Evolutionary conservation across 345 rosid species (phyloP).

Genomic region (Salix koriyanagi): DNA sequence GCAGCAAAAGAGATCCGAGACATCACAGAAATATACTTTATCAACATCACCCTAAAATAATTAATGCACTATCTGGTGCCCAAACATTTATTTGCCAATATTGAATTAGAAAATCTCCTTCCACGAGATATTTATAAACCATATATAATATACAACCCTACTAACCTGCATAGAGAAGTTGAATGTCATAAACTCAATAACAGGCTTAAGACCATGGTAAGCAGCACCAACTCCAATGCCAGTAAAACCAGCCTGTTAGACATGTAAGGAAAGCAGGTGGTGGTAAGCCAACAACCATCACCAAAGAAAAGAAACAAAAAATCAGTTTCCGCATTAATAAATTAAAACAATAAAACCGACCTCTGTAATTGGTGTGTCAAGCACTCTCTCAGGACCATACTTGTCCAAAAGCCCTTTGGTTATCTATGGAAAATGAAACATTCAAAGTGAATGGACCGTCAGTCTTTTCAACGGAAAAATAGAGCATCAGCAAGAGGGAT

Average conservation of each 20-base stretch:
- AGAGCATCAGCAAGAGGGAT: background rate
- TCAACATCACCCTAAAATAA: background rate
- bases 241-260: slow-evolving; percentile 85
- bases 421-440: slow-evolving; percentile 36
- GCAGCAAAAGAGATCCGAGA: background rate
- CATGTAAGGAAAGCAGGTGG: slow-evolving; percentile 13
- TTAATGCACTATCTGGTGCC: background rate
- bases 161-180: slow-evolving; percentile 92
- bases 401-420: slow-evolving; percentile 77
- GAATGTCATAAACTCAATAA: slow-evolving; percentile 90
- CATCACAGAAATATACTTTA: background rate
- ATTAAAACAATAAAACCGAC: slow-evolving; percentile 23
- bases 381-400: slow-evolving; percentile 92
- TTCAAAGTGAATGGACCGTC: slow-evolving; percentile 3
- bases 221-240: slow-evolving; percentile 98
- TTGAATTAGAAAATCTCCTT: background rate
- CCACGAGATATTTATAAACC: background rate
- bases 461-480: background rate
- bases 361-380: slow-evolving; percentile 95
- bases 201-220: slow-evolving; percentile 77
- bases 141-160: background rate
- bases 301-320: background rate
- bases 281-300: background rate
- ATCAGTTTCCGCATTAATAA: background rate
- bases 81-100: background rate